Percentiles rank a stretch among this genome's conserved stretches.
Evolutionary conservation across 139 green algal species (phyloP).

Genomic region (Chlorella vulgaris): DNA sequence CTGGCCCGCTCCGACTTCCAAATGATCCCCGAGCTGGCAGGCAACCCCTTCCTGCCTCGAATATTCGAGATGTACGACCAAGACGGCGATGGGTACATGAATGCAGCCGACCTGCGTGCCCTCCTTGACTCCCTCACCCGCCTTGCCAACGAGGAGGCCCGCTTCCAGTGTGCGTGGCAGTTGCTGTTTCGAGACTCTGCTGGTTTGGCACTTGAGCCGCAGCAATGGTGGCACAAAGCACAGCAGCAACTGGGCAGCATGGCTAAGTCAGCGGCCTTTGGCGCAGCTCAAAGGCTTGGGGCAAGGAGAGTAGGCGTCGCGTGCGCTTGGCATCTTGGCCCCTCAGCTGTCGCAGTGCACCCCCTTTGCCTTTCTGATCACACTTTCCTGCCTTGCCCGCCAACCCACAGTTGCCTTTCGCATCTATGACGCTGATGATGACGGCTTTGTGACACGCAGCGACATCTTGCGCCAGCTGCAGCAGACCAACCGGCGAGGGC

Average conservation of each 20-base stretch:
- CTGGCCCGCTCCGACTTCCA: constrained; percentile 43
- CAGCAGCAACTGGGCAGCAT: no score
- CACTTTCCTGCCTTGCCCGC: no score
- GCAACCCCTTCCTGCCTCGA: constrained; percentile 52
- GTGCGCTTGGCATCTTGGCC: no score
- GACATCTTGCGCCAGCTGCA: constrained; percentile 47
- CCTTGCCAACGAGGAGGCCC: constrained; percentile 32
- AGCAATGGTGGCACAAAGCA: neutral
- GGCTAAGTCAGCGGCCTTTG: no score
- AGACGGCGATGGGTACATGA: constrained; percentile 45
- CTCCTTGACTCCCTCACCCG: constrained; percentile 35
- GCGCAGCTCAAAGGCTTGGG: no score
- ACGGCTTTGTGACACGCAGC: constrained; percentile 40
- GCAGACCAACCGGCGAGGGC: constrained; percentile 33
- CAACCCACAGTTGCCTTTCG: constrained; percentile 39
- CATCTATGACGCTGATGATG: constrained; percentile 49
- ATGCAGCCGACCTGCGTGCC: constrained; percentile 14
- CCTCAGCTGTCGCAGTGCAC: no score
- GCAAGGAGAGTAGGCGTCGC: no score
- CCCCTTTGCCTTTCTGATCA: no score
- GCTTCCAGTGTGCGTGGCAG: constrained; percentile 23
- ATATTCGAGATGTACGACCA: constrained; percentile 54
- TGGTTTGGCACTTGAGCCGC: neutral
- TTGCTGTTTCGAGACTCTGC: neutral
- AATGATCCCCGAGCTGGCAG: constrained; percentile 47